Conservation (phyloP, 169 alveolate genomes). For the Condylostoma magnum region DNA sequence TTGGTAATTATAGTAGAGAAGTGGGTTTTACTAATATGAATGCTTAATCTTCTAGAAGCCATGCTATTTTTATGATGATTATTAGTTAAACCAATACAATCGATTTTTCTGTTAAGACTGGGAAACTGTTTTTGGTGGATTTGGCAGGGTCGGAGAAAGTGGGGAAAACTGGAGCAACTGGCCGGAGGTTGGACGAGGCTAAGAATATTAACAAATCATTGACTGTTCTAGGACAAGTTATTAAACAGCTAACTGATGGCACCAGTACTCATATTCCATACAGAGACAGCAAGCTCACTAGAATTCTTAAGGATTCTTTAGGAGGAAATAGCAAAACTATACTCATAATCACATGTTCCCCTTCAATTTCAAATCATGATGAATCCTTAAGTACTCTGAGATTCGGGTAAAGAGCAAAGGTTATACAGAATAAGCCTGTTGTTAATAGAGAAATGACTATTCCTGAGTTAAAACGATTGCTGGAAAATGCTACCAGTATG, state of each 20-base stretch:
- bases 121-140: constrained; percentile 70
- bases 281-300: constrained; percentile 83
- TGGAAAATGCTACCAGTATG: background rate
- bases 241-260: constrained; percentile 70
- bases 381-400: constrained; percentile 79
- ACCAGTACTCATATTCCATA: constrained; percentile 71
- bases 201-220: constrained; percentile 78
- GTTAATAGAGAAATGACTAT: constrained; percentile 75
- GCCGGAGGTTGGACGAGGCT: constrained; percentile 81
- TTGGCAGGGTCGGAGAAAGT: constrained; percentile 67
- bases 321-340: constrained; percentile 86
- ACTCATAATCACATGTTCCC: constrained; percentile 72
- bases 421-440: constrained; percentile 71
- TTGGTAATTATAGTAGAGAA: too few relatives aligned
- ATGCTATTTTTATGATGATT: too few relatives aligned
- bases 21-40: too few relatives aligned
- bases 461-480: constrained; percentile 47
- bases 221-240: constrained; percentile 78
- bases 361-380: constrained; percentile 69
- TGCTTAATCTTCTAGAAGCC: too few relatives aligned
- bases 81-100: too few relatives aligned
- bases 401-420: constrained; percentile 82
- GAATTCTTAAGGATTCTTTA: constrained; percentile 75
- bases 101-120: constrained; percentile 34
- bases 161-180: constrained; percentile 64